Percentiles rank a stretch among this genome's conserved stretches.
Conservation (phyloP, 805 yeast genomes). For the Kurtzmaniella cleridarum region DNA sequence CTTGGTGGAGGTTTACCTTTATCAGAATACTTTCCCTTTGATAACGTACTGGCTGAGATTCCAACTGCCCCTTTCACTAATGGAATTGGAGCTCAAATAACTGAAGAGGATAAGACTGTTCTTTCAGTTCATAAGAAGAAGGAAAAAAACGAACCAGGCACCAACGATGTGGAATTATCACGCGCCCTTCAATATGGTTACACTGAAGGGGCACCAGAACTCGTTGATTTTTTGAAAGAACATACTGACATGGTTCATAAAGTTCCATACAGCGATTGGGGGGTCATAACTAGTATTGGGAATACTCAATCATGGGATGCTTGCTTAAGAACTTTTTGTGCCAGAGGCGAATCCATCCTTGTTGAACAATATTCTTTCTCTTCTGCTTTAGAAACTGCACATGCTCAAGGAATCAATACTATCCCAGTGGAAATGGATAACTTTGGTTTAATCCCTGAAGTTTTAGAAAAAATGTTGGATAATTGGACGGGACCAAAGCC, state of each 20-base stretch:
- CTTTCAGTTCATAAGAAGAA: constrained; percentile 36
- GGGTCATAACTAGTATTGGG: constrained; percentile 64
- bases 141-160: constrained; percentile 13
- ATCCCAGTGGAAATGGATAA: constrained; percentile 77
- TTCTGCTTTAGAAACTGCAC: constrained; percentile 78
- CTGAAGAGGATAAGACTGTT: constrained; percentile 36
- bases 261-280: constrained; percentile 61
- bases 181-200: constrained; percentile 89
- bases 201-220: constrained; percentile 75
- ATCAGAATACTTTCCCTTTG: constrained; percentile 90
- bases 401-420: constrained; percentile 61
- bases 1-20: constrained; percentile 95
- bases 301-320: constrained; percentile 91
- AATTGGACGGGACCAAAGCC: constrained; percentile 78
- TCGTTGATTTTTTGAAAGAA: constrained; percentile 61
- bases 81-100: constrained; percentile 67
- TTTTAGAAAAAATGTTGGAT: constrained; percentile 53
- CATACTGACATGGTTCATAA: constrained; percentile 57
- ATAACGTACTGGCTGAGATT: constrained; percentile 59
- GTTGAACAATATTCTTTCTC: constrained; percentile 81
- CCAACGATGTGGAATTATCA: constrained; percentile 62
- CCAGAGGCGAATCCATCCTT: constrained; percentile 76
- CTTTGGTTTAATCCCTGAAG: constrained; percentile 71
- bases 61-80: constrained; percentile 76
- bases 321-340: constrained; percentile 66